Evolutionary conservation across 768 basidiomycete genomes (phyloP).

Genomic region (Collybia sordida): DNA sequence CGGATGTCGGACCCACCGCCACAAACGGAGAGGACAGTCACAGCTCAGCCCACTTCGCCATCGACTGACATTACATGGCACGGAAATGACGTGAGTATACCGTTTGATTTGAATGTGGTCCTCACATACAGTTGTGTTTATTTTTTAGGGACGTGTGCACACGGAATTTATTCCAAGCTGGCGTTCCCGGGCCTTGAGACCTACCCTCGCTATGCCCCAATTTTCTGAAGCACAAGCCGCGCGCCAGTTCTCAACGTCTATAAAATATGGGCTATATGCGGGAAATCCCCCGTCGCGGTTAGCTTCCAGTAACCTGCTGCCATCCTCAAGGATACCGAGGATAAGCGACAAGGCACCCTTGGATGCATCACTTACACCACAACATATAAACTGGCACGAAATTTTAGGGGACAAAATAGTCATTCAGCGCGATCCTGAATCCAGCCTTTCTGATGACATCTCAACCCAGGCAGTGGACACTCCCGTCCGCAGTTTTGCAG

Average conservation of each 20-base stretch:
- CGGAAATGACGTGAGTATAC: too few relatives aligned
- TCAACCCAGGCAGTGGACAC: constrained; percentile 9
- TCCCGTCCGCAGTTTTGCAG: background rate
- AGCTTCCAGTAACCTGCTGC: background rate
- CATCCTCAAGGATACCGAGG: background rate
- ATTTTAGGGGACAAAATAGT: constrained; percentile 1
- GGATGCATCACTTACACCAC: background rate
- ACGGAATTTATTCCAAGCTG: background rate
- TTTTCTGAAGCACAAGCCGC: constrained; percentile 3
- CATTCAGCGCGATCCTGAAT: background rate
- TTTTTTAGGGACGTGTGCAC: too few relatives aligned
- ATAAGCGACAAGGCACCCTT: background rate
- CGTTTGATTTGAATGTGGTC: too few relatives aligned
- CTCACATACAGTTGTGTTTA: too few relatives aligned
- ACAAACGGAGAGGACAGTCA: too few relatives aligned
- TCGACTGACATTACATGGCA: too few relatives aligned
- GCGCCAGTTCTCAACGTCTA: constrained; percentile 5
- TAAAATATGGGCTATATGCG: constrained; percentile 3
- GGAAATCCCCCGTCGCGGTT: background rate
- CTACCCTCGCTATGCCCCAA: background rate
- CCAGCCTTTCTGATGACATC: constrained; percentile 9
- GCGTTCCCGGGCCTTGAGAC: background rate
- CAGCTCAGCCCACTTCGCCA: too few relatives aligned
- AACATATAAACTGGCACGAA: constrained; percentile 6
- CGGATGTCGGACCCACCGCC: too few relatives aligned